Percentiles rank a stretch among this genome's conserved stretches.
phyloP scores from a whole-genome alignment of 257 asterid species.

The Rehmannia glutinosa region DNA sequence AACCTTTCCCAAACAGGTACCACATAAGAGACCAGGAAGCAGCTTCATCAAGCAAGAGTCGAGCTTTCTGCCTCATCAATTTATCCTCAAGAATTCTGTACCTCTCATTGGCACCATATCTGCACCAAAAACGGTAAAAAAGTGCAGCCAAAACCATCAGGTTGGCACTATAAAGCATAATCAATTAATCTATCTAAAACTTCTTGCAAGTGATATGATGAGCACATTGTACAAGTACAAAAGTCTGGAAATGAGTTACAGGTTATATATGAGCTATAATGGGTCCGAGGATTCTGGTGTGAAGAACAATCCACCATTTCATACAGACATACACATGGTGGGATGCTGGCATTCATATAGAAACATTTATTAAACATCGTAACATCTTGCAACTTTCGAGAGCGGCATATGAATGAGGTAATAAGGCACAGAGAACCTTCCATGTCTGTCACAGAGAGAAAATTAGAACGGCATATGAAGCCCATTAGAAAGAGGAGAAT shows the following conservation, averaged over 20 bases:
- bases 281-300: neutral
- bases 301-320: conserved; percentile 1
- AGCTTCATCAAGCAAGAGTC: conserved; percentile 88
- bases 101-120: conserved; percentile 83
- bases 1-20: conserved; percentile 93
- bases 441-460: neutral
- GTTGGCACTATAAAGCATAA: neutral
- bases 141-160: conserved; percentile 2
- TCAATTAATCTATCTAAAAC: neutral
- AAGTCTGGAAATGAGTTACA: no score
- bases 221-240: no score
- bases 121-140: conserved; percentile 30
- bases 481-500: neutral
- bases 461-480: neutral
- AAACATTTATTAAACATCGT: neutral
- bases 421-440: neutral
- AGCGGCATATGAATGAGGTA: neutral
- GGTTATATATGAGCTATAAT: neutral
- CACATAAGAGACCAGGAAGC: conserved; percentile 99
- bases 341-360: neutral
- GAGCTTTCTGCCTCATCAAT: conserved; percentile 87
- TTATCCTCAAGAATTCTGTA: conserved; percentile 80
- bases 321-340: no score
- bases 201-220: no score
- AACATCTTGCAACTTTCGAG: neutral